phyloP scores from a whole-genome alignment of 1,284 basidiomycete species.

The Pseudozyma sp. region DNA sequence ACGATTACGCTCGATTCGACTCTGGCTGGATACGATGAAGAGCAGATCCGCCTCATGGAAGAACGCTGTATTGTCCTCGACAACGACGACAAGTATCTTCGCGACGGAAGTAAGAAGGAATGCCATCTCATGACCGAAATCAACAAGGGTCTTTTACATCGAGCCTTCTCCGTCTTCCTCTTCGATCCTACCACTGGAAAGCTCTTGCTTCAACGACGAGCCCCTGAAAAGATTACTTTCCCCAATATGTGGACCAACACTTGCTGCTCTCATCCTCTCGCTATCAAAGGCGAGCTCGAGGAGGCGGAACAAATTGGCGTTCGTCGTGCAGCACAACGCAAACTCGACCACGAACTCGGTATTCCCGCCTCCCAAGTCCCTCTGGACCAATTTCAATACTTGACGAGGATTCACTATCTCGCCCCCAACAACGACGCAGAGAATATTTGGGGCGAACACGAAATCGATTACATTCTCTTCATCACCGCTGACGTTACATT shows the following conservation, averaged over 20 bases:
- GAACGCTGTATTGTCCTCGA: conserved; percentile 96
- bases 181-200: conserved; percentile 94
- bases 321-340: conserved; percentile 87
- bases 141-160: conserved; percentile 91
- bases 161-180: conserved; percentile 97
- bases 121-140: conserved; percentile 99
- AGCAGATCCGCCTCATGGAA: conserved; percentile 85
- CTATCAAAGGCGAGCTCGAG: conserved; percentile 79
- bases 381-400: conserved; percentile 88
- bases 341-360: conserved; percentile 96
- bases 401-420: conserved; percentile 96
- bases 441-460: conserved; percentile 97
- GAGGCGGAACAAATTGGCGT: conserved; percentile 79
- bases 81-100: conserved; percentile 79
- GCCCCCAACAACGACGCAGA: conserved; percentile 79
- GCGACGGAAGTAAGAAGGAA: conserved; percentile 83
- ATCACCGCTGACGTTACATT: conserved; percentile 89
- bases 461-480: conserved; percentile 99
- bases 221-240: conserved; percentile 98
- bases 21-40: conserved; percentile 69
- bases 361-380: conserved; percentile 81
- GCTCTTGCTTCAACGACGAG: conserved; percentile 93
- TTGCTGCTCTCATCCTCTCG: conserved; percentile 95
- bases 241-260: conserved; percentile 99
- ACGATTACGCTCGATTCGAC: conserved; percentile 45